Percentiles rank a stretch among this genome's conserved stretches.
These are phyloP conservation scores for Naegleria lovaniensis DNA, from an alignment of 208 protist species.

Conservation along the genomic window DNA sequence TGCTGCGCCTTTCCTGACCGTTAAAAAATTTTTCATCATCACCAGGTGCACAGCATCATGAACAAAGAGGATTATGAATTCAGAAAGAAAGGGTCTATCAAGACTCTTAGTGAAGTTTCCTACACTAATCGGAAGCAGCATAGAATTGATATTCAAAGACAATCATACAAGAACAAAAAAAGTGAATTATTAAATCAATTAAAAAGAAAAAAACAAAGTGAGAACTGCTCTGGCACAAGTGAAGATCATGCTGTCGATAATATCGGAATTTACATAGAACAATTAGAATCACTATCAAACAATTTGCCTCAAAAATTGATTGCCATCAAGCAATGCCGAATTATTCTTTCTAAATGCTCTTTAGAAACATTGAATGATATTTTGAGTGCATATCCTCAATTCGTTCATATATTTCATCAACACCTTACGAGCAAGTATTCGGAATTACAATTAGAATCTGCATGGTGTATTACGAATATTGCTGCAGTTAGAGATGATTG, in stretches of 20 bases:
- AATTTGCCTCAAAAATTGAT: background rate
- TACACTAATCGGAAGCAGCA: background rate
- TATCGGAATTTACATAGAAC: background rate
- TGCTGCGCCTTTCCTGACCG: no score
- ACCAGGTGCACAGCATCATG: no score
- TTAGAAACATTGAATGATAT: background rate
- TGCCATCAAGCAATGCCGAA: background rate
- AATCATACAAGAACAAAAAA: background rate
- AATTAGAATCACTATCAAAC: background rate
- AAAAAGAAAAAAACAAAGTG: background rate
- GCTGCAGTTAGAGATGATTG: background rate
- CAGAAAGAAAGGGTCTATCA: background rate
- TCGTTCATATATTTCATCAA: background rate
- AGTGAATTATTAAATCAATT: background rate
- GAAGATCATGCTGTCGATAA: background rate
- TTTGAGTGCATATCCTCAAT: background rate
- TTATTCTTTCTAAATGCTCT: background rate
- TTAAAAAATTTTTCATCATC: no score
- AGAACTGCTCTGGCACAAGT: background rate
- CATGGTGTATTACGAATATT: constrained; percentile 27
- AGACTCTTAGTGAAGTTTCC: background rate
- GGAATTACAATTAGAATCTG: constrained; percentile 9
- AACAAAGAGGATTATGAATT: no score
- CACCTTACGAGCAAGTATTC: background rate
- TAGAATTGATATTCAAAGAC: background rate